These are phyloP conservation scores for Malassezia pachydermatis DNA, from an alignment of 1,284 basidiomycete species.

Conservation along the genomic window DNA sequence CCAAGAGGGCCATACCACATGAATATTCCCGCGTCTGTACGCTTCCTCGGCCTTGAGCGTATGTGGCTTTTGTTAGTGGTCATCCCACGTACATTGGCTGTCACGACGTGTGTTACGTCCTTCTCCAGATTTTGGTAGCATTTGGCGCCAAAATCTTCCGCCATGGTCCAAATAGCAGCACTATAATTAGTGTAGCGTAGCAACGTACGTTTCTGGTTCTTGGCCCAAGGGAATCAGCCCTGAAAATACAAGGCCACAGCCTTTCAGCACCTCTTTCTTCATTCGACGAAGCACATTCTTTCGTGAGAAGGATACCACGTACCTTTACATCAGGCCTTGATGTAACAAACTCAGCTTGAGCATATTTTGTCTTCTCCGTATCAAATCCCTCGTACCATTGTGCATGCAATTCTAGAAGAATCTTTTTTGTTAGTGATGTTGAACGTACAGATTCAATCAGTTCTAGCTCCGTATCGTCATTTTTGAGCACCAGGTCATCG, in stretches of 20 bases:
- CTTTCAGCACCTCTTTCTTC: conserved; percentile 64
- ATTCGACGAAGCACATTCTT: conserved; percentile 73
- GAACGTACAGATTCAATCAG: conserved; percentile 61
- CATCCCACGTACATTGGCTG: conserved; percentile 57
- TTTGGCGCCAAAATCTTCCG: conserved; percentile 74
- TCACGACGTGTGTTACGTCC: conserved; percentile 79
- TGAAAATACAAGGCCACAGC: conserved; percentile 75
- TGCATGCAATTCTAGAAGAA: conserved; percentile 65
- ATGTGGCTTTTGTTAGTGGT: conserved; percentile 49
- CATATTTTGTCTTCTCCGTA: conserved; percentile 12
- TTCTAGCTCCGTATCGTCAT: conserved; percentile 69
- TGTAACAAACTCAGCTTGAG: too few species aligned
- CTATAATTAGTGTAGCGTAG: conserved; percentile 35
- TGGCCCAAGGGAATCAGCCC: conserved; percentile 81
- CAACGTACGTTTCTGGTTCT: conserved; percentile 57
- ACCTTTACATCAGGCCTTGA: conserved; percentile 2
- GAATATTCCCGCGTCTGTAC: conserved; percentile 55
- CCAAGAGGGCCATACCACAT: conserved; percentile 79
- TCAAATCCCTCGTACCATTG: conserved; percentile 56
- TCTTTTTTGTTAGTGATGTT: conserved; percentile 50
- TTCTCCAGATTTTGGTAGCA: conserved; percentile 62
- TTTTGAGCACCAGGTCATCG: conserved; percentile 7
- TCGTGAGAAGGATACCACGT: not conserved
- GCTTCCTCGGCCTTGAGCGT: conserved; percentile 83
- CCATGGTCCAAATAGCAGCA: conserved; percentile 77